Evolutionary conservation across 805 yeast genomes (phyloP).

Genomic region (Cyberlindnera mrakii): DNA sequence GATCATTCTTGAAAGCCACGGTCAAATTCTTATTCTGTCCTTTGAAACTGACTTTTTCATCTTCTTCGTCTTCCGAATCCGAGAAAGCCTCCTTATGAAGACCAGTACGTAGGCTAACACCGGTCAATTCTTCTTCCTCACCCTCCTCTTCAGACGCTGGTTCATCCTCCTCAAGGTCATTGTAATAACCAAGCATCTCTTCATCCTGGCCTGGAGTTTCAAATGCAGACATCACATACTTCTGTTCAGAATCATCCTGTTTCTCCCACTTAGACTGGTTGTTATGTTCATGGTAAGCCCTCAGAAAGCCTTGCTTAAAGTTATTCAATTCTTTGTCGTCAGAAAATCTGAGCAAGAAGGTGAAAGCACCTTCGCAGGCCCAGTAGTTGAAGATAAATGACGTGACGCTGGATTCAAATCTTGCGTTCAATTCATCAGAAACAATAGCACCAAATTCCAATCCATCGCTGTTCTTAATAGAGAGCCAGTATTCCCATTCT

Average conservation of each 20-base stretch:
- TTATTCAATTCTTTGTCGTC: slow-evolving; percentile 32
- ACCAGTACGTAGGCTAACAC: slow-evolving; percentile 18
- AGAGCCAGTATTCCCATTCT: slow-evolving; percentile 48
- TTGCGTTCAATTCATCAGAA: slow-evolving; percentile 51
- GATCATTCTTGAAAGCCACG: slow-evolving; percentile 62
- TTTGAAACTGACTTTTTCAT: slow-evolving; percentile 23
- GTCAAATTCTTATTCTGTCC: slow-evolving; percentile 60
- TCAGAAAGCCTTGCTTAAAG: slow-evolving; percentile 50
- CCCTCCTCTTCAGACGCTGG: slow-evolving; percentile 26
- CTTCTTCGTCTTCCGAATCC: slow-evolving; percentile 35
- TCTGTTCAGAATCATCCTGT: slow-evolving; percentile 38
- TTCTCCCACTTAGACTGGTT: slow-evolving; percentile 46
- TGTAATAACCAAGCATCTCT: slow-evolving; percentile 24
- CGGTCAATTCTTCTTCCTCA: slow-evolving; percentile 27
- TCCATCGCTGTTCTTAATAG: slow-evolving; percentile 28
- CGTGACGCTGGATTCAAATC: slow-evolving; percentile 49
- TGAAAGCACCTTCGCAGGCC: slow-evolving; percentile 32
- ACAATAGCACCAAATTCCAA: slow-evolving; percentile 35
- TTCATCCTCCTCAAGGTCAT: slow-evolving; percentile 17
- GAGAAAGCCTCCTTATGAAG: slow-evolving; percentile 15
- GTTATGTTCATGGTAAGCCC: slow-evolving; percentile 54
- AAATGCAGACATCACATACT: slow-evolving; percentile 53
- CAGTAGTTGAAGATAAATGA: slow-evolving; percentile 63
- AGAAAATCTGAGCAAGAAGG: slow-evolving; percentile 60
- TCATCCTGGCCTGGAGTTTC: slow-evolving; percentile 34